Percentiles rank a stretch among this genome's conserved stretches.
phyloP scores from a whole-genome alignment of 163 green algal species.

The Volvox carteri region DNA sequence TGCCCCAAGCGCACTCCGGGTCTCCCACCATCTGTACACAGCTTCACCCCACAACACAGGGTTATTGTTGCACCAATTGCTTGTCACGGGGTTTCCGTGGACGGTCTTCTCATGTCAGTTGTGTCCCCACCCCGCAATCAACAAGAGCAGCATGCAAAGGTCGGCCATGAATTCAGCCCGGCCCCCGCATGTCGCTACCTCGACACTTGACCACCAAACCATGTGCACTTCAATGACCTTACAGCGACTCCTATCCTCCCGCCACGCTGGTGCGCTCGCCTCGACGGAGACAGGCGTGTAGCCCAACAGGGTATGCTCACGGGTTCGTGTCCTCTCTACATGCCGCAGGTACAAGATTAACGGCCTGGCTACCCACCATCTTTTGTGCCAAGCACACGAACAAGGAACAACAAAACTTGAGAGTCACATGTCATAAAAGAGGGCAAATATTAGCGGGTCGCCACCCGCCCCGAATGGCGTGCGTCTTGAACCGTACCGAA shows the following conservation, averaged over 20 bases:
- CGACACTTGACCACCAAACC: background rate
- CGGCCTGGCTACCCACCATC: background rate
- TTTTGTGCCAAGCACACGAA: constrained; percentile 9
- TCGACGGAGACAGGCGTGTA: background rate
- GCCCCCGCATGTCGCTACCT: background rate
- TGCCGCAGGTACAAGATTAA: background rate
- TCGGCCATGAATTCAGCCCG: background rate
- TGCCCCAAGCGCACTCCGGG: background rate
- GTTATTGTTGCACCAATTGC: background rate
- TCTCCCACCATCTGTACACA: background rate
- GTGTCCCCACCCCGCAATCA: no score
- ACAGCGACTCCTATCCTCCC: background rate
- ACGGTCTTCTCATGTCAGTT: background rate
- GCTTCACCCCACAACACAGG: background rate
- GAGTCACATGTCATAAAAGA: constrained; percentile 24
- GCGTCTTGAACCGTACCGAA: constrained; percentile 28
- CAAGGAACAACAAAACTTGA: background rate
- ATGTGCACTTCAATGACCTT: background rate
- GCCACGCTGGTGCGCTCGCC: background rate
- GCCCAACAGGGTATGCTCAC: background rate
- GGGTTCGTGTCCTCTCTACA: constrained; percentile 9
- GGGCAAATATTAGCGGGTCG: constrained; percentile 27
- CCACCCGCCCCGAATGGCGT: constrained; percentile 32
- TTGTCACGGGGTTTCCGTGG: background rate
- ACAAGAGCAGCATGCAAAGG: background rate